A percentile compares a stretch with the other conserved stretches of the same genome.
Conservation (phyloP, 2,329 filamentous ascomycete species). For the Peltaster fructicola region DNA sequence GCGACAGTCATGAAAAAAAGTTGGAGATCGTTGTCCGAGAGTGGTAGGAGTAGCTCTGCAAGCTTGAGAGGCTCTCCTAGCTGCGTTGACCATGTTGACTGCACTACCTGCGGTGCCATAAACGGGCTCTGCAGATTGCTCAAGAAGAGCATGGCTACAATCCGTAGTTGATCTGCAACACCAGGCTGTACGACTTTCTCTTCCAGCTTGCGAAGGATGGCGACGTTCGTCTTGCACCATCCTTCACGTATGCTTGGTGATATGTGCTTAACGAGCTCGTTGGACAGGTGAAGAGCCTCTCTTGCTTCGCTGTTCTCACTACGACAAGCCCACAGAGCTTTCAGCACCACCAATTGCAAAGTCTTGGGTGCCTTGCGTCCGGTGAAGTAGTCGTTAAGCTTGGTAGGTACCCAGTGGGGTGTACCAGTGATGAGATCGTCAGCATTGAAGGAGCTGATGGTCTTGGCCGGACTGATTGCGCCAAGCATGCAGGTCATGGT, state of each 20-base stretch:
- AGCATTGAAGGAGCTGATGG: constrained; percentile 12
- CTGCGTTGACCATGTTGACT: too few species aligned
- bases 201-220: constrained; percentile 17
- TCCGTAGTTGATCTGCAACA: too few species aligned
- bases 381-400: constrained; percentile 18
- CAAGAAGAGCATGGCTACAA: too few species aligned
- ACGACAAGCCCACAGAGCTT: constrained; percentile 13
- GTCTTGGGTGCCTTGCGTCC: constrained; percentile 18
- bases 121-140: constrained; percentile 4
- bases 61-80: too few species aligned
- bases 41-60: too few species aligned
- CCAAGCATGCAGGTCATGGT: constrained; percentile 18
- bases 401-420: constrained; percentile 14
- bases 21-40: too few species aligned
- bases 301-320: constrained; percentile 8
- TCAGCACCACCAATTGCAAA: constrained; percentile 17
- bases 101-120: too few species aligned
- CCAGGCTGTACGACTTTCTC: constrained; percentile 14
- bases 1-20: too few species aligned
- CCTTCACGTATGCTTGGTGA: constrained; percentile 11
- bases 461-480: constrained; percentile 7
- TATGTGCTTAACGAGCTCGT: constrained; percentile 14
- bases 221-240: constrained; percentile 16
- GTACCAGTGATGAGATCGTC: constrained; percentile 17
- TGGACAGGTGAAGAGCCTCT: constrained; percentile 12